phyloP scores from a whole-genome alignment of 805 yeast species.

The Pichia scutulata region DNA sequence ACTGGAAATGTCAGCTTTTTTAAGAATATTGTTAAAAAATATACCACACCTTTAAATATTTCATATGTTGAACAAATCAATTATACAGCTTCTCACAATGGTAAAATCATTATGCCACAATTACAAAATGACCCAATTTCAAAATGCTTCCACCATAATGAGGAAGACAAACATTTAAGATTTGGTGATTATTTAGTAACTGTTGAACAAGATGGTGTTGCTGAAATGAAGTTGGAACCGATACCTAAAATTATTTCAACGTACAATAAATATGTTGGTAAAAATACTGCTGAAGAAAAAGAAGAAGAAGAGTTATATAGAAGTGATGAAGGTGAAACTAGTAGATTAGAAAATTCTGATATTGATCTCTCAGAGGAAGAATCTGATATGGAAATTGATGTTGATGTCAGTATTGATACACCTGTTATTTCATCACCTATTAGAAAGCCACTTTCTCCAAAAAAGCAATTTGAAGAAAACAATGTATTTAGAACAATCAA shows the following conservation, averaged over 20 bases:
- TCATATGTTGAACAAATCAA: background rate
- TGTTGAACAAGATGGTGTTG: conserved; percentile 6
- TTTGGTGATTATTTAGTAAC: conserved; percentile 14
- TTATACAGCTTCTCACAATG: background rate
- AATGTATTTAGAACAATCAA: conserved; percentile 1
- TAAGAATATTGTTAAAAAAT: conserved; percentile 13
- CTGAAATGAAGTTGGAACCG: background rate
- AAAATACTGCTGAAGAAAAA: conserved; percentile 1
- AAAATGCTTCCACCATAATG: conserved; percentile 4
- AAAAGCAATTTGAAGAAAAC: background rate
- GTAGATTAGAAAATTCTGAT: conserved; percentile 17
- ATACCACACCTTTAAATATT: conserved; percentile 10
- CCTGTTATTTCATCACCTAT: conserved; percentile 2
- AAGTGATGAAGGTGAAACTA: conserved; percentile 11
- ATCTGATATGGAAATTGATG: background rate
- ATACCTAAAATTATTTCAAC: background rate
- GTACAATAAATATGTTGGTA: conserved; percentile 1
- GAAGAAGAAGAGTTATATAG: conserved; percentile 3
- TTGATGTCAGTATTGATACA: background rate
- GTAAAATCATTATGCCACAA: background rate
- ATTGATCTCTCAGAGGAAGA: background rate
- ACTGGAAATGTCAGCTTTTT: conserved; percentile 7
- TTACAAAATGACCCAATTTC: conserved; percentile 6
- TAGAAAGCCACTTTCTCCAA: background rate
- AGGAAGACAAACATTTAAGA: conserved; percentile 2